Evolutionary conservation across 176 grass and related monocot genomes (phyloP), one percentile per base, ranked within the genome.

Genomic region (Oryza australiensis): DNA sequence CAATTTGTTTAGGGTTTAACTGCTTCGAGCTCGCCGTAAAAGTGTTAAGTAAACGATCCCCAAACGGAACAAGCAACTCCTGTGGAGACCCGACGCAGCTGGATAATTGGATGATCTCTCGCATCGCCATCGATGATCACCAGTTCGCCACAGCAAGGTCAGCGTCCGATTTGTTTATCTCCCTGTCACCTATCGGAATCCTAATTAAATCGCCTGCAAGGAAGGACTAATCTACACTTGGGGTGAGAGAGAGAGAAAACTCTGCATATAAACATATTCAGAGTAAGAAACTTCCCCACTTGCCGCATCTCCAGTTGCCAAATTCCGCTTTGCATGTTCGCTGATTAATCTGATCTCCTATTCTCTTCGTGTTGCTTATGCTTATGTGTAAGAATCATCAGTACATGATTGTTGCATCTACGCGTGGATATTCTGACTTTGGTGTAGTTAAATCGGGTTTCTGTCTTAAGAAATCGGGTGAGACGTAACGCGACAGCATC

Each of bases 1-100:
- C 10, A 18, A 24, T 20, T 30, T 12, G 8, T 18, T 45, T 43
- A 65, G 7, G 22, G 23, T 35, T 12, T 53, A 60, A 26, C 23
- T 0, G 62, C 77, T 41, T 32, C 42, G 67, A 8, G 10, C 15
- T 73, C 26, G 16, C 69, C 1, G 33, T 28, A 67, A 83, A 65
- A 15, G 1, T 60, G 55, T 7, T 86, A 86, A 82, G 72, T 6
- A 78, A 82, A 23, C 27, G 66, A 82, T 86, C 78, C 88, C 73
- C 79, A 90, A 82, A 68, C 70, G 37, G 24, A 2, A 16, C 66
- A 86, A 78, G 73, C 65, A 74, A 73, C 51, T 57, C 64, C 53
- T 32, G 87, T 67, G 83, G 83, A 86, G 74, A 90, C 28, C 83
- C 83, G 79, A 83, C 88, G 88, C 79, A 32, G 83, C 11, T 24